Evolutionary conservation across 2,329 filamentous ascomycete genomes (phyloP), one percentile per base, ranked within the genome.

Genomic region (Chalaropsis ovoidea): DNA sequence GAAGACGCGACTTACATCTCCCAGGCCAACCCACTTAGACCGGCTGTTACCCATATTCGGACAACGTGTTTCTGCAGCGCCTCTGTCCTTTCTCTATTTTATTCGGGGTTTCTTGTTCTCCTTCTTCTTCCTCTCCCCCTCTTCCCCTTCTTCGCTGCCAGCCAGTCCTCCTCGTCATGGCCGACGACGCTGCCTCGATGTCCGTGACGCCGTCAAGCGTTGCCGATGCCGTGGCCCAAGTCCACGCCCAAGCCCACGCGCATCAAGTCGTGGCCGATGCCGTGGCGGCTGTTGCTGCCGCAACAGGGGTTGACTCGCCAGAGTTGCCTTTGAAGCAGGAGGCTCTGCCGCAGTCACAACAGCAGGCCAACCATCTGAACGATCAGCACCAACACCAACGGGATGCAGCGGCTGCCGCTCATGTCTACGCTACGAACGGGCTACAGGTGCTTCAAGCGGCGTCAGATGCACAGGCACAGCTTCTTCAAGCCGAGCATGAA

Each of bases 361-460:
- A 64, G 22, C 22, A 52, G 24, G 27, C 31, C 13, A 47, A 19
- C n/a, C 24, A 31, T 6, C 19, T 63, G 31, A 35, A 8, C 13
- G 61, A 63, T 27, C 61, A 63, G 19, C 65, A 67, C 6, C 41
- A 62, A 19, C 45, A 66, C 24, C 27, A 60, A n/a, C 52, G 58
- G 61, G 65, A 64, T 24, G 61, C 62, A 6, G 61, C 31, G 17
- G 22, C 60, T 15, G 47, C 72, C 42, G 76, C 75, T 58, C 77
- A 78, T 71, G 75, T 73, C 66, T 79, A 78, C 69, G 77, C 77
- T 62, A 78, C 75, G 71, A 79, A 78, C 70, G 76, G 77, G 42
- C 74, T 79, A 60, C 76, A 78, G 69, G 77, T 78, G 64, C 74
- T 79, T 42, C 77, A 79, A 68, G 77, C 77, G 22, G 77, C 77